Conservation (phyloP, 768 basidiomycete genomes). For the Podaxis rugospora region DNA sequence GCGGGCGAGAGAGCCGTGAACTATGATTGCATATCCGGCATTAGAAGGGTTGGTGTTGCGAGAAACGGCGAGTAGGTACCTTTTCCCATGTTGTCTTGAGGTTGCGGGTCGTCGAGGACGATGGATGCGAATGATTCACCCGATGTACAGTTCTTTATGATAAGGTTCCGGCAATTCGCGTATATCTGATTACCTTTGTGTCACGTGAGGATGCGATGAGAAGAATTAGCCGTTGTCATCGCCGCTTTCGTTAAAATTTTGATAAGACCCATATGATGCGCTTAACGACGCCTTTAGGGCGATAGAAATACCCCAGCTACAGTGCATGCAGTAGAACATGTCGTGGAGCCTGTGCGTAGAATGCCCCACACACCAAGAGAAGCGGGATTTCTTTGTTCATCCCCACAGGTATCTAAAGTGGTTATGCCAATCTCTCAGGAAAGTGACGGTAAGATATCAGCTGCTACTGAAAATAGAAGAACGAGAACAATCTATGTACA, state of each 20-base stretch:
- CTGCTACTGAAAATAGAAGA: not conserved
- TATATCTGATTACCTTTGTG: too few species aligned
- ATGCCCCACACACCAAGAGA: too few species aligned
- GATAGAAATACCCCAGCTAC: too few species aligned
- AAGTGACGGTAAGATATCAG: not conserved
- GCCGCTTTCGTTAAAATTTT: too few species aligned
- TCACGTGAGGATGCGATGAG: not conserved
- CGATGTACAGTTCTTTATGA: constrained; percentile 38
- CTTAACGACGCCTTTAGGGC: too few species aligned
- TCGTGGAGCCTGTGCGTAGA: too few species aligned
- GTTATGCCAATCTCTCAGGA: too few species aligned
- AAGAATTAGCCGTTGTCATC: too few species aligned
- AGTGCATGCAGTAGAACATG: too few species aligned
- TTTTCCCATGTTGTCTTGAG: constrained; percentile 75
- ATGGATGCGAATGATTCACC: constrained; percentile 24
- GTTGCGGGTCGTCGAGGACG: constrained; percentile 34
- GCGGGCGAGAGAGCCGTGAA: constrained; percentile 99
- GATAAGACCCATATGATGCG: too few species aligned
- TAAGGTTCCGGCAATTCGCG: constrained; percentile 31
- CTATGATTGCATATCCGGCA: constrained; percentile 32
- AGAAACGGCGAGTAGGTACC: constrained; percentile 32
- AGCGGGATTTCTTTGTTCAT: too few species aligned
- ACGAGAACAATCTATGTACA: not conserved
- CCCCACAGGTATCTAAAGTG: too few species aligned
- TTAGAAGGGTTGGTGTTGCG: constrained; percentile 4